phyloP scores from a whole-genome alignment of 495 filamentous ascomycete species.

The Annulohypoxylon moriforme region DNA sequence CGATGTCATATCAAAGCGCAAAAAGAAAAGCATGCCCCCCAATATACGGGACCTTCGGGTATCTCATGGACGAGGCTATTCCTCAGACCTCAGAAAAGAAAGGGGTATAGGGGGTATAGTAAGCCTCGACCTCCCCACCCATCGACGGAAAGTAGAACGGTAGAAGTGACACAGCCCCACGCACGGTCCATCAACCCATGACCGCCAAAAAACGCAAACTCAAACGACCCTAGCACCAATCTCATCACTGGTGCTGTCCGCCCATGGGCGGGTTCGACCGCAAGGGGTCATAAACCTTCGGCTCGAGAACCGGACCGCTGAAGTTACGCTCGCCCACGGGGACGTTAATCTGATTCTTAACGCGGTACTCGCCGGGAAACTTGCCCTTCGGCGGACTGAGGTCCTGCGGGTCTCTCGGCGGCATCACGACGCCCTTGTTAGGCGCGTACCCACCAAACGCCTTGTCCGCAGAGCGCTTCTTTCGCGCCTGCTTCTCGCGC shows the following conservation, averaged over 20 bases:
- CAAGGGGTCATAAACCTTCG: conserved; percentile 20
- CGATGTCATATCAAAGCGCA: conserved; percentile 6
- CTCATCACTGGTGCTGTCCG: neutral
- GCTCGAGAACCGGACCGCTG: conserved; percentile 37
- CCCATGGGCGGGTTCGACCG: neutral
- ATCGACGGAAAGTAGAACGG: neutral
- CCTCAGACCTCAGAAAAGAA: neutral
- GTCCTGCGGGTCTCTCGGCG: neutral
- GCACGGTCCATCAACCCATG: neutral
- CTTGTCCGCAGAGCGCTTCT: neutral
- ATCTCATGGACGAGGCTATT: neutral
- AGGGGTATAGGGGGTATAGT: neutral
- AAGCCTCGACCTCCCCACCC: neutral
- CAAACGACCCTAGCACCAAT: neutral
- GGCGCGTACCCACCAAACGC: neutral
- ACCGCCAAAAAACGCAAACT: neutral
- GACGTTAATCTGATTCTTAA: conserved; percentile 31
- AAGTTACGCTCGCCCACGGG: conserved; percentile 10
- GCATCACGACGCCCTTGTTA: neutral
- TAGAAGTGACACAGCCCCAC: neutral
- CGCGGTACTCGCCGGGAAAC: conserved; percentile 23
- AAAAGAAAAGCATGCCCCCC: neutral
- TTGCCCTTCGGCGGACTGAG: conserved; percentile 15
- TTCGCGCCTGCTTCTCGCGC: conserved; percentile 28
- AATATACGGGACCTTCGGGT: neutral